Evolutionary conservation across 805 yeast genomes (phyloP).

Genomic region (Kodamaea jinghongensis): DNA sequence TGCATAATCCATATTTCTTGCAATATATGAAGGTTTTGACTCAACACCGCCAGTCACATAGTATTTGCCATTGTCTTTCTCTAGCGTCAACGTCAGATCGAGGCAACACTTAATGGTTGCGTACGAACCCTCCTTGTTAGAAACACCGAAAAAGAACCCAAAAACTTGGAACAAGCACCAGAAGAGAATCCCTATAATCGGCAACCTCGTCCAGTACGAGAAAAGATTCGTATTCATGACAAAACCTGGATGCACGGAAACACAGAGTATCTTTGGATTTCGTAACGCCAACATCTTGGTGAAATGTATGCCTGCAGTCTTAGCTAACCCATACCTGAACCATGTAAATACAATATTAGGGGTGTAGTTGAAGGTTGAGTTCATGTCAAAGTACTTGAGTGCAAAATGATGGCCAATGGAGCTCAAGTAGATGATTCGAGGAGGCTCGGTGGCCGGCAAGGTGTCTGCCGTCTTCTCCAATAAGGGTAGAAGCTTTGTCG

Average conservation of each 20-base stretch:
- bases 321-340: constrained; percentile 75
- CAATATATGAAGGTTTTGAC: constrained; percentile 55
- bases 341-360: constrained; percentile 75
- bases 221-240: constrained; percentile 80
- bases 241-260: constrained; percentile 80
- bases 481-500: constrained; percentile 56
- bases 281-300: constrained; percentile 60
- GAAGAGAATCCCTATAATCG: constrained; percentile 71
- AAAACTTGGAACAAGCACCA: constrained; percentile 71
- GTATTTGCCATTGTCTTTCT: constrained; percentile 68
- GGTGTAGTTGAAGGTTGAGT: constrained; percentile 47
- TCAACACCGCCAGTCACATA: constrained; percentile 60
- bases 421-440: constrained; percentile 61
- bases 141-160: constrained; percentile 66
- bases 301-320: constrained; percentile 74
- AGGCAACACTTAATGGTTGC: constrained; percentile 65
- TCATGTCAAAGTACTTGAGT: constrained; percentile 45
- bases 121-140: constrained; percentile 67
- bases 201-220: constrained; percentile 73
- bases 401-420: constrained; percentile 64
- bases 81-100: constrained; percentile 46
- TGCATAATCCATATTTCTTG: constrained; percentile 55
- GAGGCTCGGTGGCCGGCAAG: constrained; percentile 29
- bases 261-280: constrained; percentile 61
- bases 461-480: constrained; percentile 40